Percentiles rank a stretch among this genome's conserved stretches.
Evolutionary conservation across 148 eudicot species (phyloP).

Genomic region (Rhododendron vialii): DNA sequence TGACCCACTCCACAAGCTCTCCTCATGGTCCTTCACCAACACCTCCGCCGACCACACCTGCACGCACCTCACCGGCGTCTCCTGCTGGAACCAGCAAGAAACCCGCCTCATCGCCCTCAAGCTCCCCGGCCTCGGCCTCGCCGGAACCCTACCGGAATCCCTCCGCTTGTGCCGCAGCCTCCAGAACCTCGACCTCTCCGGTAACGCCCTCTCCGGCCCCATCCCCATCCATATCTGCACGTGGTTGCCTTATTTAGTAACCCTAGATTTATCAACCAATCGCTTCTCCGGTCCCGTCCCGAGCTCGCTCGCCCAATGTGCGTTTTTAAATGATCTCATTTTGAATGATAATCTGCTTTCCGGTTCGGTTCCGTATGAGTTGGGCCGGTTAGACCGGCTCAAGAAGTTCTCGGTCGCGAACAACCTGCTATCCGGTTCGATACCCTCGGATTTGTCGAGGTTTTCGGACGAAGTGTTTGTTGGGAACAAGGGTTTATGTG

Average conservation of each 20-base stretch:
- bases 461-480: conserved; percentile 18
- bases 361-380: conserved; percentile 43
- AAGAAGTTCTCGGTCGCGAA: conserved; percentile 40
- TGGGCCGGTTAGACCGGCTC: conserved; percentile 31
- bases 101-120: conserved; percentile 46
- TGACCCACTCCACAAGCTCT: conserved; percentile 33
- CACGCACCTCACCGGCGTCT: conserved; percentile 35
- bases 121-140: conserved; percentile 32
- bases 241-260: conserved; percentile 61
- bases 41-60: conserved; percentile 45
- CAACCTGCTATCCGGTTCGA: conserved; percentile 44
- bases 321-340: conserved; percentile 40
- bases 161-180: conserved; percentile 44
- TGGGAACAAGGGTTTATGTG: conserved; percentile 61
- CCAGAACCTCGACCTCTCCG: conserved; percentile 46
- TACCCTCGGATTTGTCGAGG: conserved; percentile 33
- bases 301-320: conserved; percentile 7
- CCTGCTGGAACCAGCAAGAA: conserved; percentile 73
- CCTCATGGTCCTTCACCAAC: conserved; percentile 45
- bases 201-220: conserved; percentile 48
- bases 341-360: conserved; percentile 42
- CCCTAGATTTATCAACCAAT: conserved; percentile 54
- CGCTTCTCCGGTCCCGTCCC: conserved; percentile 49
- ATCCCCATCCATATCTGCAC: conserved; percentile 54
- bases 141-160: conserved; percentile 37